Percentiles rank a stretch among this genome's conserved stretches.
Conservation (phyloP, 495 filamentous ascomycete species). For the Sphaerosporella brunnea region DNA sequence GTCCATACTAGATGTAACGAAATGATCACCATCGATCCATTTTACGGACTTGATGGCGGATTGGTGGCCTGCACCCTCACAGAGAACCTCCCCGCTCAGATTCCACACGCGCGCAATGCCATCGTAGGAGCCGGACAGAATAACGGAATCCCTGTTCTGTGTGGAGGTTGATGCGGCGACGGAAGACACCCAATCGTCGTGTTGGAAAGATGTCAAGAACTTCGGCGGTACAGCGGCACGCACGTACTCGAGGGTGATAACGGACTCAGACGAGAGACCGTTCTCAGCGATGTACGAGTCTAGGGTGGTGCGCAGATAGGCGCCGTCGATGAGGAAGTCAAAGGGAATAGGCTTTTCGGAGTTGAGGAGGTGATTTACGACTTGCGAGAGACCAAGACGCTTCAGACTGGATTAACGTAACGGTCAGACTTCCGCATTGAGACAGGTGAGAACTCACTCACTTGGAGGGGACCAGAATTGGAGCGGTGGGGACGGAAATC, state of each 20-base stretch:
- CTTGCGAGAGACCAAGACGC: slow-evolving; percentile 75
- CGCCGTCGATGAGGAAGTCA: slow-evolving; percentile 87
- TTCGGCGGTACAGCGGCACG: slow-evolving; percentile 73
- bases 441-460: slow-evolving; percentile 1
- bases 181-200: slow-evolving; percentile 91
- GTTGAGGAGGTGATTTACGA: slow-evolving; percentile 80
- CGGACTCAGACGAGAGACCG: slow-evolving; percentile 74
- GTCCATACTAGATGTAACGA: slow-evolving; percentile 69
- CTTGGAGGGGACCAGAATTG: slow-evolving; percentile 8
- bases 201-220: slow-evolving; percentile 72
- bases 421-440: too few species aligned
- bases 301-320: slow-evolving; percentile 70
- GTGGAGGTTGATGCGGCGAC: slow-evolving; percentile 62
- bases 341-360: slow-evolving; percentile 68
- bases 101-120: slow-evolving; percentile 78
- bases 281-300: slow-evolving; percentile 73
- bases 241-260: slow-evolving; percentile 78
- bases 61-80: slow-evolving; percentile 60
- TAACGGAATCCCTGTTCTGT: slow-evolving; percentile 36
- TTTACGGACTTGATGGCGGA: slow-evolving; percentile 61
- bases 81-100: slow-evolving; percentile 57
- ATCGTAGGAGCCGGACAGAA: slow-evolving; percentile 82
- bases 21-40: slow-evolving; percentile 26
- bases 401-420: slow-evolving; percentile 45
- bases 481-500: slow-evolving; percentile 33